phyloP scores from a whole-genome alignment of 2,329 filamentous ascomycete species.

The Claviceps sp. region DNA sequence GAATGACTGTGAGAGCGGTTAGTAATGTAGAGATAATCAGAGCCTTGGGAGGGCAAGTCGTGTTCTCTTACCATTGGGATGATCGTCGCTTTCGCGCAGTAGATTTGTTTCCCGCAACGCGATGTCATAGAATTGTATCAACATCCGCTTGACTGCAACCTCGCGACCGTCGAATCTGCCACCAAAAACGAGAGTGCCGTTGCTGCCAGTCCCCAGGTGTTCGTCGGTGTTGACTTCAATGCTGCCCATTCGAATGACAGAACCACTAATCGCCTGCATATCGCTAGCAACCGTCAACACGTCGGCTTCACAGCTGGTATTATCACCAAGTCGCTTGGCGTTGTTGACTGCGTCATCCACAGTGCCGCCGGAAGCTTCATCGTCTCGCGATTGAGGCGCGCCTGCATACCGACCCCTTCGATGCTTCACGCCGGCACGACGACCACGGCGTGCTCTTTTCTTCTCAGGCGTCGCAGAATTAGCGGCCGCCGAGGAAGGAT shows the following conservation, averaged over 20 bases:
- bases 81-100: conserved; percentile 84
- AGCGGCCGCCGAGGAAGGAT: not conserved
- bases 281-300: conserved; percentile 44
- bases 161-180: conserved; percentile 89
- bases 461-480: conserved; percentile 26
- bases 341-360: conserved; percentile 50
- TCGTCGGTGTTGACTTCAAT: conserved; percentile 51
- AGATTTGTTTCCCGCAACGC: conserved; percentile 88
- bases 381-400: conserved; percentile 34
- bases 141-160: conserved; percentile 92
- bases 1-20: conserved; percentile 53
- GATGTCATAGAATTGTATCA: conserved; percentile 91
- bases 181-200: conserved; percentile 91
- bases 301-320: conserved; percentile 45
- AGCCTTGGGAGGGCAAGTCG: not conserved
- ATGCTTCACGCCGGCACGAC: conserved; percentile 58
- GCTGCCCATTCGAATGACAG: conserved; percentile 47
- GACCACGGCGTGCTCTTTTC: conserved; percentile 56
- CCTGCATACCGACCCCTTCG: conserved; percentile 45
- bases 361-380: conserved; percentile 28
- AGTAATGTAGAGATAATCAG: not conserved
- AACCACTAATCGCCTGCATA: conserved; percentile 45
- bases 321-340: conserved; percentile 43
- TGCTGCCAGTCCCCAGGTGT: conserved; percentile 68
- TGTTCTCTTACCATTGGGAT: conserved; percentile 57